Base-by-base conservation (phyloP, 2,329 filamentous ascomycete species). In the Aspergillus costaricaensis region DNA sequence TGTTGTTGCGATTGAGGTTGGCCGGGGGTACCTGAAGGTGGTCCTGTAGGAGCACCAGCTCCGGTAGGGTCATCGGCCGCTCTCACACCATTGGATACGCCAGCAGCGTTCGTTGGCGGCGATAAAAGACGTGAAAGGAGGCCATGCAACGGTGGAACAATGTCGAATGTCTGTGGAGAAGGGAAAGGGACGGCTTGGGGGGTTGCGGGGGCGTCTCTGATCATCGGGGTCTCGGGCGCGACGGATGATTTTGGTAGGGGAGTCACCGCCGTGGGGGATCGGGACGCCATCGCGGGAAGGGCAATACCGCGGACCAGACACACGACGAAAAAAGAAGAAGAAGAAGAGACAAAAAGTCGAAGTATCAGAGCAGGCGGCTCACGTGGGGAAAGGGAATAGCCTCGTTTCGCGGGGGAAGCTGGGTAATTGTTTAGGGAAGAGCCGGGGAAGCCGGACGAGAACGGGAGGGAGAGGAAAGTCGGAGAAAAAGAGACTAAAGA, bases 151-250 rank as follows among this genome's bases (percentile, higher is more conserved):
- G 92, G 87, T 25, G 92, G 91, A 57, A 96, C 85, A 67, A 92
- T 86, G 80, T 96, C 93, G 79, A 97, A 91, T 53, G 87, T 87
- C 76, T 93, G 89, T 27, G 93, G 90, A 53, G 91, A 85, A 63
- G 95, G 89, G 58, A 89, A 86, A 2, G 85, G 79, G 25, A 71
- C 68, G 47, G 70, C 64, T 58, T 32, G 88, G 83, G 60, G 85
- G 79, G 64, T 81, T 79, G 71, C 61, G 48, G 64, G 61, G 53
- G 68, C 58, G 47, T 74, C 69, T 63, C 67, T 72, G n/a, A 65
- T 61, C 44, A 62, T 57, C 48, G 75, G 74, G 32, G 75, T 74
- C 55, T 76, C 74, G 52, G 72, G 75, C 47, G 68, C 72, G 41
- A 65, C 68, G 17, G 72, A 73, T 43, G 69, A 67, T 61, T 76